A percentile compares a stretch with the other conserved stretches of the same genome.
phyloP scores from a whole-genome alignment of 1,284 basidiomycete genomes.

The Leccinum griseonigrum region DNA sequence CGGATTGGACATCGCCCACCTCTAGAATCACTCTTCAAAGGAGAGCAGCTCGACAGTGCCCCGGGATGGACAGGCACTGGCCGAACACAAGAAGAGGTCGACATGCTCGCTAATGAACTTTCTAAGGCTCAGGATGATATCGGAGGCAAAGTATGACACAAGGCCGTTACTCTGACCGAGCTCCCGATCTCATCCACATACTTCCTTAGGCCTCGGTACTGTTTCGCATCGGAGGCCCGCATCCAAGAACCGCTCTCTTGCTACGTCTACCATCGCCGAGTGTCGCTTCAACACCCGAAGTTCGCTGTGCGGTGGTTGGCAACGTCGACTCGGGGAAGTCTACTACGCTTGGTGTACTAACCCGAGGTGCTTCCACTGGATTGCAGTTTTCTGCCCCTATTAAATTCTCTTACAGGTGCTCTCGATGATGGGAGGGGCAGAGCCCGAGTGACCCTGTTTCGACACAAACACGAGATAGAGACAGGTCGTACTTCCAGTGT shows the following conservation, averaged over 20 bases:
- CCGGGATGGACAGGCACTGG: constrained; percentile 55
- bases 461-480: constrained; percentile 98
- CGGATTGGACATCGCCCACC: constrained; percentile 65
- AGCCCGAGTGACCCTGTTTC: constrained; percentile 89
- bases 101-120: constrained; percentile 44
- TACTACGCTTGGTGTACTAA: constrained; percentile 87
- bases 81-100: constrained; percentile 51
- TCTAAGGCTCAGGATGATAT: constrained; percentile 52
- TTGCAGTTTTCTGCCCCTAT: constrained; percentile 10
- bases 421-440: constrained; percentile 95
- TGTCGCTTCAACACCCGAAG: constrained; percentile 78
- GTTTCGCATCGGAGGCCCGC: constrained; percentile 43
- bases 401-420: constrained; percentile 52
- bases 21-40: constrained; percentile 49
- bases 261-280: constrained; percentile 70
- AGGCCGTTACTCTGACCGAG: neutral
- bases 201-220: constrained; percentile 51
- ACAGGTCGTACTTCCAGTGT: constrained; percentile 93
- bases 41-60: constrained; percentile 41
- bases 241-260: constrained; percentile 57
- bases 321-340: constrained; percentile 95
- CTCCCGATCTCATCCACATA: neutral
- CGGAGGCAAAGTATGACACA: constrained; percentile 63
- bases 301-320: constrained; percentile 93
- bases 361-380: constrained; percentile 50